Evolutionary conservation across 768 basidiomycete genomes (phyloP).

Genomic region (Pulveroboletus ravenelii): DNA sequence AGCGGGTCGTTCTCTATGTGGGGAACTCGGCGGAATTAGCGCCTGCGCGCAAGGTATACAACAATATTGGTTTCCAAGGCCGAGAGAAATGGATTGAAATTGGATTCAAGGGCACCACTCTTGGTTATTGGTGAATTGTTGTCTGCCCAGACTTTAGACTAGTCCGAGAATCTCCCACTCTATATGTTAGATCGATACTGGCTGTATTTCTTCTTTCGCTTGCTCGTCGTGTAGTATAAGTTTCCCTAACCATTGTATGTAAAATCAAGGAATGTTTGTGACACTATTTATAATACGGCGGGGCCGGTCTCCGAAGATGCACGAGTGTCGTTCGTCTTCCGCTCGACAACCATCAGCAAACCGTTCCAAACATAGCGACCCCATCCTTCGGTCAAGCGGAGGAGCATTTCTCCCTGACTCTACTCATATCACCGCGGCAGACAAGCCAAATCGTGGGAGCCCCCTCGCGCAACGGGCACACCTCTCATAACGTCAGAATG

Average conservation of each 20-base stretch:
- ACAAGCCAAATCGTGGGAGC: background rate
- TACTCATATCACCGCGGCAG: background rate
- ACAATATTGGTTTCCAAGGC: conserved; percentile 23
- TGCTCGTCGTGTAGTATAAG: conserved; percentile 14
- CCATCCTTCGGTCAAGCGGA: background rate
- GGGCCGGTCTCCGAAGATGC: background rate
- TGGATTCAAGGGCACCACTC: conserved; percentile 11
- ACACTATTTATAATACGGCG: background rate
- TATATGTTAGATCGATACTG: background rate
- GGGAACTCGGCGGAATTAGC: conserved; percentile 30
- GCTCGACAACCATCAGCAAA: background rate
- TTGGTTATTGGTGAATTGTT: conserved; percentile 16
- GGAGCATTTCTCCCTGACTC: no score
- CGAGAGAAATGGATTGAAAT: conserved; percentile 17
- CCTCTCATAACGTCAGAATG: conserved; percentile 54
- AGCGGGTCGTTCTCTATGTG: conserved; percentile 52
- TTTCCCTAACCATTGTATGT: background rate
- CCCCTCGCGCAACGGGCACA: background rate
- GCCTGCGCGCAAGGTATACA: conserved; percentile 20
- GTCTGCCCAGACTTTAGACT: background rate
- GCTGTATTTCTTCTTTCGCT: background rate
- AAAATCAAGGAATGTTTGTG: background rate
- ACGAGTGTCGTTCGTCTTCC: background rate
- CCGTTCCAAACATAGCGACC: no score
- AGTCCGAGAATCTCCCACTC: no score